Percentiles rank a stretch among this genome's conserved stretches.
Evolutionary conservation across 1,139 yeast genomes (phyloP).

Genomic region (Kurtzmaniella quercitrusa): DNA sequence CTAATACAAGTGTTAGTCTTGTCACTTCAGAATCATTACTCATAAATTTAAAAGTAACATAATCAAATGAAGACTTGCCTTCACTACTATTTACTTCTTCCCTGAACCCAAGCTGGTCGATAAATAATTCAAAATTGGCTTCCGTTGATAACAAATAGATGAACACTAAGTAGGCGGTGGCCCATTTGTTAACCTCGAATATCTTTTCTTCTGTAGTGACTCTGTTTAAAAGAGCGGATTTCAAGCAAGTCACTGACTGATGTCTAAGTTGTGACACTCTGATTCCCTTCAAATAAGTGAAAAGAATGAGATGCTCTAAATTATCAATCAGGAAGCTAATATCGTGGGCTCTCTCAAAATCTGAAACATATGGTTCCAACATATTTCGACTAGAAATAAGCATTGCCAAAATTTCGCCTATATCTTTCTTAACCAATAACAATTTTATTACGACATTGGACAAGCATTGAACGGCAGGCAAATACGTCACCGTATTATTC

Average conservation of each 20-base stretch:
- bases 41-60: slow-evolving; percentile 37
- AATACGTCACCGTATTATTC: slow-evolving; percentile 40
- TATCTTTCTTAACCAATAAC: neutral
- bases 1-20: slow-evolving; percentile 46
- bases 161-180: slow-evolving; percentile 48
- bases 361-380: slow-evolving; percentile 39
- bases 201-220: slow-evolving; percentile 15
- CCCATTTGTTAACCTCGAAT: slow-evolving; percentile 14
- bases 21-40: slow-evolving; percentile 21
- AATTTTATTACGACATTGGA: slow-evolving; percentile 23
- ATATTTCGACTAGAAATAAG: slow-evolving; percentile 36
- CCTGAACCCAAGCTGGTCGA: slow-evolving; percentile 40
- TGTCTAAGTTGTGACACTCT: slow-evolving; percentile 58
- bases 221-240: slow-evolving; percentile 45
- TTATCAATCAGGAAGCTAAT: slow-evolving; percentile 40
- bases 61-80: slow-evolving; percentile 34
- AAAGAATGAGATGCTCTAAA: slow-evolving; percentile 54
- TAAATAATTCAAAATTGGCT: slow-evolving; percentile 39
- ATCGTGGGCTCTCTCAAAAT: slow-evolving; percentile 44
- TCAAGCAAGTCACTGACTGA: slow-evolving; percentile 51
- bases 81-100: slow-evolving; percentile 11
- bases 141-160: slow-evolving; percentile 51
- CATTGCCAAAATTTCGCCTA: slow-evolving; percentile 12
- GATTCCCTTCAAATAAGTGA: slow-evolving; percentile 57
- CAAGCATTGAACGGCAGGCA: slow-evolving; percentile 48